Conservation (phyloP, 2,329 filamentous ascomycete genomes). For the Fusarium scirpi region DNA sequence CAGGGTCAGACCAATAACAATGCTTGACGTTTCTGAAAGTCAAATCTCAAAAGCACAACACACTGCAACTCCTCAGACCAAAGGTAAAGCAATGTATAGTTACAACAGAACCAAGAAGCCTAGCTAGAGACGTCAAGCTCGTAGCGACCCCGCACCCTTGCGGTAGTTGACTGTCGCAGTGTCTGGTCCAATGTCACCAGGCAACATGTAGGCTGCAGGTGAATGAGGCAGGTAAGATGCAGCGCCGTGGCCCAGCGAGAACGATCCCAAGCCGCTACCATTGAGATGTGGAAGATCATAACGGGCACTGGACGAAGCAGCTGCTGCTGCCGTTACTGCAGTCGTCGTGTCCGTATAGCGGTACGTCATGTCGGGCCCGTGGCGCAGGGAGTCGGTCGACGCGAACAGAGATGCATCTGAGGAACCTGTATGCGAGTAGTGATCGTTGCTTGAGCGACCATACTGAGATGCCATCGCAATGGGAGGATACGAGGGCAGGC, state of each 20-base stretch:
- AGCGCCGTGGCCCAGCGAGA: constrained; percentile 26
- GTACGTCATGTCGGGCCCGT: constrained; percentile 46
- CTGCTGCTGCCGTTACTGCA: constrained; percentile 25
- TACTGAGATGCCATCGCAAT: constrained; percentile 33
- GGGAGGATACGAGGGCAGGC: constrained; percentile 34
- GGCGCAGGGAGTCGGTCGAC: constrained; percentile 25
- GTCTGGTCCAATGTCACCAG: constrained; percentile 32
- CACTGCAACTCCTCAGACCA: constrained; percentile 13
- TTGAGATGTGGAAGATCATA: constrained; percentile 31
- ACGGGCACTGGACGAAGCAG: constrained; percentile 17
- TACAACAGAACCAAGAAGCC: background rate
- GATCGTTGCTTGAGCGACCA: constrained; percentile 31
- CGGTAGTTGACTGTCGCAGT: constrained; percentile 26
- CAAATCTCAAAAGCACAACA: constrained; percentile 10
- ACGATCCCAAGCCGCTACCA: constrained; percentile 10
- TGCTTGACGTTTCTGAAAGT: background rate
- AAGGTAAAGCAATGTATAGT: constrained; percentile 10
- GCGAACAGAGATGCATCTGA: constrained; percentile 31
- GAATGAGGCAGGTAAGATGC: constrained; percentile 28
- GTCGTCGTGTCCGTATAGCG: constrained; percentile 50
- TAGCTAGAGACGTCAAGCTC: constrained; percentile 16
- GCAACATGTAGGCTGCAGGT: constrained; percentile 37
- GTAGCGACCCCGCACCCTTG: constrained; percentile 36
- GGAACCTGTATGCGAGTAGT: constrained; percentile 37
- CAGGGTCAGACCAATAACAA: background rate